Conservation (phyloP, 2,329 filamentous ascomycete genomes). For the Stagonosporopsis cucurbitacearum region DNA sequence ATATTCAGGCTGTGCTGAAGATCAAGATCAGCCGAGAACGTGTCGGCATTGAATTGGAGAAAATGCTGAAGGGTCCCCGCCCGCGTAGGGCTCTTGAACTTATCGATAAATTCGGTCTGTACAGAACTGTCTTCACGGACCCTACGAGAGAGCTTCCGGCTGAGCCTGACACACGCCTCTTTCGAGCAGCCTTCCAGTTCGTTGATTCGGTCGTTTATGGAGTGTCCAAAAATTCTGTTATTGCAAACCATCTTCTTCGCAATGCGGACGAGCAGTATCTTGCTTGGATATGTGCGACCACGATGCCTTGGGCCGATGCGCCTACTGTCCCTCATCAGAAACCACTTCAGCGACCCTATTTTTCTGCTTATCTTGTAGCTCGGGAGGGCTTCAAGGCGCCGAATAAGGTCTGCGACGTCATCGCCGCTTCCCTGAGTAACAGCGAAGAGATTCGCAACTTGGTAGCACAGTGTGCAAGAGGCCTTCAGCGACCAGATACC, state of each 20-base stretch:
- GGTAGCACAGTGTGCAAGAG: constrained; percentile 61
- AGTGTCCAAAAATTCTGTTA: constrained; percentile 44
- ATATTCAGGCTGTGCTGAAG: constrained; percentile 79
- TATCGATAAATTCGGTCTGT: constrained; percentile 71
- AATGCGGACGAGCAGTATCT: constrained; percentile 71
- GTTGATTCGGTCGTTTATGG: constrained; percentile 50
- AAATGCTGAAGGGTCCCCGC: constrained; percentile 78
- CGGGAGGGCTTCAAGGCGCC: constrained; percentile 80
- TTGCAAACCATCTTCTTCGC: constrained; percentile 59
- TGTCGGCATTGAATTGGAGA: constrained; percentile 85
- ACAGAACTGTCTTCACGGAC: constrained; percentile 76
- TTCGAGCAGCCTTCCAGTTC: constrained; percentile 69
- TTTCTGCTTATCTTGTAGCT: constrained; percentile 66
- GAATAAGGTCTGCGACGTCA: constrained; percentile 74
- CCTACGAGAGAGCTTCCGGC: constrained; percentile 62
- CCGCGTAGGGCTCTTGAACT: constrained; percentile 68
- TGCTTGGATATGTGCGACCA: constrained; percentile 76
- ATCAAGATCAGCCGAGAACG: constrained; percentile 92
- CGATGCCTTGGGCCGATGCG: constrained; percentile 74
- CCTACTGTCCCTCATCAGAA: constrained; percentile 58
- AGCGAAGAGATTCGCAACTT: constrained; percentile 66
- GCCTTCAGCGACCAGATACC: constrained; percentile 55
- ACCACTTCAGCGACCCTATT: constrained; percentile 35
- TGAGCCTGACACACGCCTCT: constrained; percentile 65
- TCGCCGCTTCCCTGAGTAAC: constrained; percentile 70